Evolutionary conservation across 2,329 filamentous ascomycete genomes (phyloP), one percentile per base, ranked within the genome.

Genomic region (Periconia macrospinosa): DNA sequence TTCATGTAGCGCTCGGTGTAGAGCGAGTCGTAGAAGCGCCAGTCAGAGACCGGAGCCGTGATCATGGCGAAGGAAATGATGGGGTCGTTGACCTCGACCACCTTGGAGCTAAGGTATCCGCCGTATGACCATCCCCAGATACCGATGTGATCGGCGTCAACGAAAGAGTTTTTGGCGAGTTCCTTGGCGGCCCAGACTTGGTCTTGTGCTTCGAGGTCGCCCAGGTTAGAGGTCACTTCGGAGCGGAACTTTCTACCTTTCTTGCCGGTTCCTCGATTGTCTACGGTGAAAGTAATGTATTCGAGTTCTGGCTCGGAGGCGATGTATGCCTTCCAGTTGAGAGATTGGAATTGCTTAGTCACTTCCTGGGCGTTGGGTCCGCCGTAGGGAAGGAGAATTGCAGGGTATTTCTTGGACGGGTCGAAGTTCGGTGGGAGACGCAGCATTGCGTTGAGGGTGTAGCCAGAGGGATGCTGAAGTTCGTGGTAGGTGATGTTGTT

Each of bases 1-100:
- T 88, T 88, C 86, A 90, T 89, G 74, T 88, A 90, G 37, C 87
- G 81, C 70, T 90, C 87, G 0, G 87, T 88, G 68, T 89, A 90
- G 77, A 89, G 83, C 51, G 79, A 82, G 69, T 90, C 86, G 70
- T 90, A 90, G 74, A 89, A 85, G 1, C 86, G 81, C 84, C 85
- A 89, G 72, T 90, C 87, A 2, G 79, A 79, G 0, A 89, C 86
- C 0, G 86, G 86, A 0, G 86, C 86, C 0, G 84, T 85, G 60
- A 87, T 85, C 10, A 89, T 70, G 0, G 80, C 86, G 8, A 86
- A 79, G 0, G 83, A 81, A 68, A 90, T 88, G 15, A 81, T 80
- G 1, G 81, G 83, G 17, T 82, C 83, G 67, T 84, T 76, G 0
- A 78, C 76, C 64, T 90, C 87, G 8, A 90, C 75, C 0, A 87